Conservation (phyloP, 192 early-diverging fungal genomes). For the Mortierella alpina region DNA sequence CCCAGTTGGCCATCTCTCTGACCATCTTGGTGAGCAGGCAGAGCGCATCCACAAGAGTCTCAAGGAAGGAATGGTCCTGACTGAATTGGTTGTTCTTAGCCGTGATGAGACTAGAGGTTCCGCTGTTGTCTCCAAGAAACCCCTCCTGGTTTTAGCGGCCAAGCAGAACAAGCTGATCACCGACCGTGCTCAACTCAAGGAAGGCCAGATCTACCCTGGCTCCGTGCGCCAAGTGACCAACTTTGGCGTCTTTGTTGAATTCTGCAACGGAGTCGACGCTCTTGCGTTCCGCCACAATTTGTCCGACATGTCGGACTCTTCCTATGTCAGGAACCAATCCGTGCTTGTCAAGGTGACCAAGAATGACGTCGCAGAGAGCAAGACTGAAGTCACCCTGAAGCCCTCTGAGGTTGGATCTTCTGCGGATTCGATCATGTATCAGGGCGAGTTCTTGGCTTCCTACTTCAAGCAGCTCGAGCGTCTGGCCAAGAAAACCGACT, state of each 20-base stretch:
- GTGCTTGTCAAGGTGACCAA: constrained; percentile 71
- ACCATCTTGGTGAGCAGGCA: constrained; percentile 65
- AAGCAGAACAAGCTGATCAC: constrained; percentile 59
- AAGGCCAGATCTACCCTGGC: constrained; percentile 71
- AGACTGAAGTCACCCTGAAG: constrained; percentile 75
- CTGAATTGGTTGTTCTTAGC: constrained; percentile 68
- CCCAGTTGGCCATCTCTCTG: constrained; percentile 70
- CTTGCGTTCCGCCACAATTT: constrained; percentile 69
- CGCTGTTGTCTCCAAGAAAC: constrained; percentile 74
- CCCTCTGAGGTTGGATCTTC: constrained; percentile 60
- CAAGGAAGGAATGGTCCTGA: constrained; percentile 56
- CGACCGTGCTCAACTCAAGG: constrained; percentile 55
- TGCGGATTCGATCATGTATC: constrained; percentile 53
- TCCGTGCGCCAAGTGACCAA: constrained; percentile 72
- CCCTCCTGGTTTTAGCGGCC: constrained; percentile 66
- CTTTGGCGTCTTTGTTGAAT: constrained; percentile 73
- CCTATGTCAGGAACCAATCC: constrained; percentile 73
- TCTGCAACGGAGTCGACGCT: constrained; percentile 67
- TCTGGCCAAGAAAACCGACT: constrained; percentile 28
- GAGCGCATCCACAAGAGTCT: constrained; percentile 55
- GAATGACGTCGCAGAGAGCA: constrained; percentile 62
- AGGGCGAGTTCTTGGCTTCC: constrained; percentile 62
- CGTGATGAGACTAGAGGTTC: constrained; percentile 58
- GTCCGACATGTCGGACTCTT: constrained; percentile 64
- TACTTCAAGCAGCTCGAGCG: constrained; percentile 63